These are phyloP conservation scores for Globisporangium cylindrosporum DNA, from an alignment of 352 stramenopile genomes.

Conservation along the genomic window DNA sequence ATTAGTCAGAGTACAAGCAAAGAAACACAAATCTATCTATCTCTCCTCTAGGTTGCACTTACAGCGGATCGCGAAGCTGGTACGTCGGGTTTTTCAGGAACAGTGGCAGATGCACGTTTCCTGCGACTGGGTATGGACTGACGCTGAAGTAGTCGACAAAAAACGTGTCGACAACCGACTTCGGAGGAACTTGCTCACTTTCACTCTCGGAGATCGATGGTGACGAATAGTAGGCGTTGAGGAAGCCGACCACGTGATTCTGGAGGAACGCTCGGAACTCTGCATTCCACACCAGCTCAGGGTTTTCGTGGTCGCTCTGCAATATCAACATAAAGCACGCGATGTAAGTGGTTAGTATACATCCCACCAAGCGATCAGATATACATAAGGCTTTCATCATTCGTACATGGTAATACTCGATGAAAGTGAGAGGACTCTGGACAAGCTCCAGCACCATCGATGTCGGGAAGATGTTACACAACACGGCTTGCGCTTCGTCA, in stretches of 20 bases:
- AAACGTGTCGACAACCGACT: slow-evolving; percentile 50
- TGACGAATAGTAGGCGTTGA: slow-evolving; percentile 76
- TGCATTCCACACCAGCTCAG: slow-evolving; percentile 93
- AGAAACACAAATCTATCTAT: too few species aligned
- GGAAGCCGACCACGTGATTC: slow-evolving; percentile 59
- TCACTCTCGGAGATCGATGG: slow-evolving; percentile 45
- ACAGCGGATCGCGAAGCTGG: slow-evolving; percentile 89
- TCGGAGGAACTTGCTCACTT: slow-evolving; percentile 23
- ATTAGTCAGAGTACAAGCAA: too few species aligned
- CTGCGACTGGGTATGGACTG: slow-evolving; percentile 70
- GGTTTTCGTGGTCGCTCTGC: slow-evolving; percentile 89
- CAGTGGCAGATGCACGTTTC: slow-evolving; percentile 90
- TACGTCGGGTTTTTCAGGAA: slow-evolving; percentile 94
- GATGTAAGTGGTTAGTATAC: background rate
- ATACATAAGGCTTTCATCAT: background rate
- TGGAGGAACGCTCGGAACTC: slow-evolving; percentile 84
- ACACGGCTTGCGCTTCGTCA: slow-evolving; percentile 42
- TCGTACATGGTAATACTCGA: slow-evolving; percentile 59
- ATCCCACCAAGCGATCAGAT: background rate
- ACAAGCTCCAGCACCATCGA: slow-evolving; percentile 60
- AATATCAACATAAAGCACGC: slow-evolving; percentile 26
- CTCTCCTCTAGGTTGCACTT: slow-evolving; percentile 17
- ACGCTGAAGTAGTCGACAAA: slow-evolving; percentile 72
- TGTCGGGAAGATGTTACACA: slow-evolving; percentile 74
- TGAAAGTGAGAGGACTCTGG: slow-evolving; percentile 41